phyloP scores from a whole-genome alignment of 345 rosid species.

The Pelargonium nanum region DNA sequence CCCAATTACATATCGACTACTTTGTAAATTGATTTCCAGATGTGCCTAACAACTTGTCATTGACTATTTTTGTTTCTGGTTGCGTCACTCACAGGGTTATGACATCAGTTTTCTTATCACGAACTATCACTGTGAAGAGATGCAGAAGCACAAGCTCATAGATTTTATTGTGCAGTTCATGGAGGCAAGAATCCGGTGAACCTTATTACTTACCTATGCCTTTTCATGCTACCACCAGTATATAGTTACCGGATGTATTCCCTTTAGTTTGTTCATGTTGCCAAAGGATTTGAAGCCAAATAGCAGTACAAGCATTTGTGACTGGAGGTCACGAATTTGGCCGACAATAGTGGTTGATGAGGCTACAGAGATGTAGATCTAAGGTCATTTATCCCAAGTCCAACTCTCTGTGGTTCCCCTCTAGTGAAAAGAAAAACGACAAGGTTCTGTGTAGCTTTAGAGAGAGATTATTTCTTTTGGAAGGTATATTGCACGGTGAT shows the following conservation, averaged over 20 bases:
- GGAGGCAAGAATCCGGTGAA: conserved; percentile 60
- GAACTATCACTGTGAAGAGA: conserved; percentile 91
- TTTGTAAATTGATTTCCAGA: neutral
- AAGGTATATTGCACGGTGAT: no score
- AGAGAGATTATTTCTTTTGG: no score
- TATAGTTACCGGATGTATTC: neutral
- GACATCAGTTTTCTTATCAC: conserved; percentile 96
- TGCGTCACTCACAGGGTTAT: conserved; percentile 58
- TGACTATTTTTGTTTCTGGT: conserved; percentile 5
- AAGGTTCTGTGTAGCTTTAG: no score
- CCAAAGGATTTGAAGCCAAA: neutral
- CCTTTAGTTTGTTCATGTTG: neutral
- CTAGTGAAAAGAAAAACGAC: no score
- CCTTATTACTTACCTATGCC: conserved; percentile 1
- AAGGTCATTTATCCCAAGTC: neutral
- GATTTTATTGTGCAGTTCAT: conserved; percentile 95
- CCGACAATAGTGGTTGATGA: no score
- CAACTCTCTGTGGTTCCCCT: neutral
- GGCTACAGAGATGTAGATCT: no score
- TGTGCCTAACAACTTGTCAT: neutral
- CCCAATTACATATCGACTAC: neutral
- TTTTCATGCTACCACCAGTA: neutral
- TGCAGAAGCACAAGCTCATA: conserved; percentile 94
- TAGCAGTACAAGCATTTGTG: neutral
- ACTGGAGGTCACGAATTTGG: neutral